Conservation (phyloP, 2,329 filamentous ascomycete genomes). For the Phaeoacremonium minimum region DNA sequence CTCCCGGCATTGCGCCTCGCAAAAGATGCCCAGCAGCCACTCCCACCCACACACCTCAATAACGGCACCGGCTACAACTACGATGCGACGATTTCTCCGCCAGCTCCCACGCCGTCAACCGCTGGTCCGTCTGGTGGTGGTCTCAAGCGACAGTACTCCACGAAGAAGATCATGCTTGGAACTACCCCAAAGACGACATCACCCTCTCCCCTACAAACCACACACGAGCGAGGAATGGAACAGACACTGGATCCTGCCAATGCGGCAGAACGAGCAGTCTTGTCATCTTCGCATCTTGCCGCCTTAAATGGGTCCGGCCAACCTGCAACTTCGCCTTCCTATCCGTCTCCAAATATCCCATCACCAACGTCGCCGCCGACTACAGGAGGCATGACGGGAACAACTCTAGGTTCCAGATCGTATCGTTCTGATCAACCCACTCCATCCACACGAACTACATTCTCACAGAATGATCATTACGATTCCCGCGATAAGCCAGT, state of each 20-base stretch:
- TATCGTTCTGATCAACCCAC: conserved; percentile 55
- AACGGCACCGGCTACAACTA: conserved; percentile 43
- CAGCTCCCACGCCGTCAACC: conserved; percentile 52
- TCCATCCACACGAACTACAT: conserved; percentile 50
- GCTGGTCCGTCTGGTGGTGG: conserved; percentile 45
- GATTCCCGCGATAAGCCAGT: conserved; percentile 31
- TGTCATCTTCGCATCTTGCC: conserved; percentile 65
- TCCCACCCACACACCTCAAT: conserved; percentile 50
- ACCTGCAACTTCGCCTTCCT: conserved; percentile 47
- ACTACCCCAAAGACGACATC: conserved; percentile 71
- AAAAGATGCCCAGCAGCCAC: conserved; percentile 86
- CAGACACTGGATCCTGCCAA: conserved; percentile 64
- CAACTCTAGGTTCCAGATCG: conserved; percentile 55
- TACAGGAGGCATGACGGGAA: conserved; percentile 38
- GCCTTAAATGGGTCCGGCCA: conserved; percentile 63
- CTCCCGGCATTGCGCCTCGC: conserved; percentile 84
- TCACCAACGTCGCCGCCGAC: conserved; percentile 66
- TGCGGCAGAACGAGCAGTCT: conserved; percentile 62
- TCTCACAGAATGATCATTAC: conserved; percentile 43
- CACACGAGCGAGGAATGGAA: conserved; percentile 62
- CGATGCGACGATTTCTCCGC: conserved; percentile 51
- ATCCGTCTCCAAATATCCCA: conserved; percentile 62
- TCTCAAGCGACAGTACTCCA: conserved; percentile 69
- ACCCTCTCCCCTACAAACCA: conserved; percentile 66
- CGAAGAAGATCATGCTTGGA: conserved; percentile 69